Evolutionary conservation across 139 green algal species (phyloP).

Genomic region (Picochlorum sp.): DNA sequence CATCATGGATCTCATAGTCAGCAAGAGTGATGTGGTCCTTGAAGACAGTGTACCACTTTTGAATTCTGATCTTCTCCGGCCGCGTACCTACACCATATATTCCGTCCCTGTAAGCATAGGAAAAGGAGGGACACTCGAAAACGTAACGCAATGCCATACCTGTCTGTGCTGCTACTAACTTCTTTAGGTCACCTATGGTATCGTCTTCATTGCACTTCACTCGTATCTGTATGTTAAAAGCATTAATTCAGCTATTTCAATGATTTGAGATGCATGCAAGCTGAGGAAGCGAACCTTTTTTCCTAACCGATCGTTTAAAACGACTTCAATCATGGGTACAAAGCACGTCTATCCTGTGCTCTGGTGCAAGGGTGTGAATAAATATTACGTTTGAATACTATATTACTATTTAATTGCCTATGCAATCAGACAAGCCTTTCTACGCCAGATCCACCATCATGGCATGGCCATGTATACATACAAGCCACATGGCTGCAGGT

Average conservation of each 20-base stretch:
- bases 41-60: slow-evolving; percentile 93
- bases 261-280: slow-evolving; percentile 77
- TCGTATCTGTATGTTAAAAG: slow-evolving; percentile 9
- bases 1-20: slow-evolving; percentile 98
- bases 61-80: slow-evolving; percentile 96
- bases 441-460: too few relatives aligned
- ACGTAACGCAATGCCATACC: slow-evolving; percentile 21
- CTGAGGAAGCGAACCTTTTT: slow-evolving; percentile 78
- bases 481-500: too few relatives aligned
- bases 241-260: not conserved
- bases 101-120: not conserved
- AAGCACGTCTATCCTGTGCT: not conserved
- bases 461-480: too few relatives aligned
- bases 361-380: too few relatives aligned
- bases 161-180: slow-evolving; percentile 96
- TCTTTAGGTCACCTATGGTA: slow-evolving; percentile 97
- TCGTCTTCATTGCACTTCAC: slow-evolving; percentile 78
- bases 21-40: slow-evolving; percentile 96
- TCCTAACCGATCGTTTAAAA: slow-evolving; percentile 94
- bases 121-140: too few relatives aligned
- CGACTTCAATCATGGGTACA: slow-evolving; percentile 91
- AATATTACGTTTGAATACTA: too few relatives aligned
- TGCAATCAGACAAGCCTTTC: too few relatives aligned
- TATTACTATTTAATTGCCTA: too few relatives aligned
- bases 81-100: slow-evolving; percentile 52